phyloP scores from a whole-genome alignment of 768 basidiomycete species.

The Terana coerulea region DNA sequence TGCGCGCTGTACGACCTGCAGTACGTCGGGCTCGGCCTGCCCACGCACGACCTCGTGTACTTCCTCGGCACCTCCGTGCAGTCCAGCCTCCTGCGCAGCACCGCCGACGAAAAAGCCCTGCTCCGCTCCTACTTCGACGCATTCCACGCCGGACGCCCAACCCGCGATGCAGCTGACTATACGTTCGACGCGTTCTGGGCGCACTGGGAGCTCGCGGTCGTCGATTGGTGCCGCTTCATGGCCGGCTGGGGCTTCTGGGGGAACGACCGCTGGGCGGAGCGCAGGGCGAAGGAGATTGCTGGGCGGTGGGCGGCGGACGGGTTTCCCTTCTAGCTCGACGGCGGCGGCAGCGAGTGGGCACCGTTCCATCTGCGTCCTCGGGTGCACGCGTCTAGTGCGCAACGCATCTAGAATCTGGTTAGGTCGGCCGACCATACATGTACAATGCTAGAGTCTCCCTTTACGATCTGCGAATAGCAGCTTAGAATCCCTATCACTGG shows the following conservation, averaged over 20 bases:
- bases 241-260: constrained; percentile 20
- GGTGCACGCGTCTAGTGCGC: too few relatives aligned
- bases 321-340: too few relatives aligned
- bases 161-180: not conserved
- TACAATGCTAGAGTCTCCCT: too few relatives aligned
- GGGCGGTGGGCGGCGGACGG: not conserved
- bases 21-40: constrained; percentile 16
- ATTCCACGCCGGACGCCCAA: not conserved
- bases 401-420: too few relatives aligned
- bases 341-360: too few relatives aligned
- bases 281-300: constrained; percentile 12
- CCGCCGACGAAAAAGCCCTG: constrained; percentile 6
- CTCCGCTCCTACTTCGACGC: constrained; percentile 5
- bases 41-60: constrained; percentile 16
- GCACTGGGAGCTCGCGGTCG: constrained; percentile 18
- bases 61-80: constrained; percentile 16
- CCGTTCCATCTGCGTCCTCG: too few relatives aligned
- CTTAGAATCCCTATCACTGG: too few relatives aligned
- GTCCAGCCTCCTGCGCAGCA: not conserved
- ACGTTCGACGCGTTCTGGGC: constrained; percentile 8
- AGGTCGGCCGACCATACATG: too few relatives aligned
- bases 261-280: constrained; percentile 13
- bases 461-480: too few relatives aligned
- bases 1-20: constrained; percentile 18
- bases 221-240: constrained; percentile 19